Percentiles rank a stretch among this genome's conserved stretches.
Conservation (phyloP, 1,139 yeast species). For the Lodderomyces margitis region DNA sequence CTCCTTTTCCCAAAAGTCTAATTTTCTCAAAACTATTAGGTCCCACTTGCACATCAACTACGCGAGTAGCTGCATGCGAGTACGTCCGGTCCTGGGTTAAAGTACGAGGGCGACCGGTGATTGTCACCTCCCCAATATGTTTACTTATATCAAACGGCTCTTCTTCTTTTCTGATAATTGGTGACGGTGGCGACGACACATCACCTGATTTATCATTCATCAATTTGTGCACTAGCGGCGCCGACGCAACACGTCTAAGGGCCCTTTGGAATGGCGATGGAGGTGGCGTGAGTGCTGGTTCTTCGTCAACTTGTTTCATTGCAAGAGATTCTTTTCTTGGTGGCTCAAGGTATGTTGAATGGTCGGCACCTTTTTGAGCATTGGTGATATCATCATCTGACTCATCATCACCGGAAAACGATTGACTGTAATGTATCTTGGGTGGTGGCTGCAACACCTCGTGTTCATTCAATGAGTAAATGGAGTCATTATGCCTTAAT, state of each 20-base stretch:
- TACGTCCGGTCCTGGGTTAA: slow-evolving; percentile 61
- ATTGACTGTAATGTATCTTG: slow-evolving; percentile 13
- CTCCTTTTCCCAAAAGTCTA: slow-evolving; percentile 89
- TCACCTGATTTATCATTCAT: slow-evolving; percentile 25
- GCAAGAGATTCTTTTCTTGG: not conserved
- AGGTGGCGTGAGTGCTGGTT: slow-evolving; percentile 16
- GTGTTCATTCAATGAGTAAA: slow-evolving; percentile 30
- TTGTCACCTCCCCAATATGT: slow-evolving; percentile 55
- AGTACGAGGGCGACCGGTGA: slow-evolving; percentile 49
- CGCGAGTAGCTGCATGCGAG: slow-evolving; percentile 67
- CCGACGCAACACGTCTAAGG: slow-evolving; percentile 76
- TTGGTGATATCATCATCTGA: slow-evolving; percentile 1
- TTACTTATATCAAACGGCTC: slow-evolving; percentile 40
- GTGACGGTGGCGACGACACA: slow-evolving; percentile 1
- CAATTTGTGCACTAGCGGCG: slow-evolving; percentile 57
- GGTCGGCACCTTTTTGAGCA: not conserved
- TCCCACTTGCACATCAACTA: slow-evolving; percentile 76
- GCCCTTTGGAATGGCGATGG: slow-evolving; percentile 48
- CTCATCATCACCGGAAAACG: slow-evolving; percentile 11
- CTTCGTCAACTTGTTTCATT: not conserved
- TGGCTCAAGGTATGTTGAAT: not conserved
- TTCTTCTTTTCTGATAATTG: slow-evolving; percentile 9
- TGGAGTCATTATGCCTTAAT: slow-evolving; percentile 46
- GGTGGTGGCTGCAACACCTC: slow-evolving; percentile 31
- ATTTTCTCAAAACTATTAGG: slow-evolving; percentile 88